Percentiles rank a stretch among this genome's conserved stretches.
These are phyloP conservation scores for Kluyveromyces marxianus DNA, from an alignment of 1,139 yeast genomes.

Conservation along the genomic window DNA sequence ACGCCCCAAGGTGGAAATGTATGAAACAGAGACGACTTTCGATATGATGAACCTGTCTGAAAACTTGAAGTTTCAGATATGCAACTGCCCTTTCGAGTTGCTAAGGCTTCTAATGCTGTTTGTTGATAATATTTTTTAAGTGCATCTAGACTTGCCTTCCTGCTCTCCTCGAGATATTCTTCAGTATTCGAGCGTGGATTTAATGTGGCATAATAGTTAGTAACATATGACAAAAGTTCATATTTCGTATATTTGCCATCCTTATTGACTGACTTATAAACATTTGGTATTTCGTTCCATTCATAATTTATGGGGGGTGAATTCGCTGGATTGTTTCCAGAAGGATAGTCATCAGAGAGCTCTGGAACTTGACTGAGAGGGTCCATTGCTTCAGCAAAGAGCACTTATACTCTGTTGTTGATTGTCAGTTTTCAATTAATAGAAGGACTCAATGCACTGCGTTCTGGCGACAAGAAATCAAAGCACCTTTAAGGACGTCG, in stretches of 20 bases:
- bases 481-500: no score
- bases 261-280: neutral
- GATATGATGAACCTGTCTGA: neutral
- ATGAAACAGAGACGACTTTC: neutral
- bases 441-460: neutral
- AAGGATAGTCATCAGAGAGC: neutral
- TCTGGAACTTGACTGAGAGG: neutral
- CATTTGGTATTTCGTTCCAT: neutral
- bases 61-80: neutral
- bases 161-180: neutral
- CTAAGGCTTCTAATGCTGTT: neutral
- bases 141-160: neutral
- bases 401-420: neutral
- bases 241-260: neutral
- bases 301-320: neutral
- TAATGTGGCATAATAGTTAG: conserved; percentile 3
- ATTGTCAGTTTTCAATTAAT: neutral
- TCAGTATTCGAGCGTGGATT: neutral
- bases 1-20: neutral
- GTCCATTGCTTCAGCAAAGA: neutral
- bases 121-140: neutral
- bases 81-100: neutral
- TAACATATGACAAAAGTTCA: neutral
- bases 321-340: neutral
- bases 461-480: no score